Evolutionary conservation across 371 early-diverging fungal species (phyloP).

Genomic region (Vittaforma corneae): DNA sequence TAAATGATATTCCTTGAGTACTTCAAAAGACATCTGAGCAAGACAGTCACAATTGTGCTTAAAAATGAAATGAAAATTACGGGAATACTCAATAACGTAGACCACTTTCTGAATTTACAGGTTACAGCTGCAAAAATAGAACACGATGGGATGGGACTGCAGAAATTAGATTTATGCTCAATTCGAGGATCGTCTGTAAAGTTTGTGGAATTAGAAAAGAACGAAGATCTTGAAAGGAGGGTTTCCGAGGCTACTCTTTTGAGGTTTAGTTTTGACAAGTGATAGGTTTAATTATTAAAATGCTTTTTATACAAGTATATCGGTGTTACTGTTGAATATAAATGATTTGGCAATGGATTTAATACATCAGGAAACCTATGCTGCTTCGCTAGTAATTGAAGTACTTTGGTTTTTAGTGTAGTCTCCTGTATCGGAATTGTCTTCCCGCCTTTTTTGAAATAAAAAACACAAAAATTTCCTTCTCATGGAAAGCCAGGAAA

Average conservation of each 20-base stretch:
- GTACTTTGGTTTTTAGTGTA: no score
- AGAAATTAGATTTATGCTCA: slow-evolving; percentile 14
- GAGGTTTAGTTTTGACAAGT: slow-evolving; percentile 3
- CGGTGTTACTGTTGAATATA: no score
- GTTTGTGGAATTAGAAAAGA: slow-evolving; percentile 17
- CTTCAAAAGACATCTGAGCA: slow-evolving; percentile 87
- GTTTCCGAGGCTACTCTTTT: neutral
- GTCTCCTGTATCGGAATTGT: no score
- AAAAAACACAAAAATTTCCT: no score
- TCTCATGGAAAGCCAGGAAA: no score
- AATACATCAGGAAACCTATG: no score
- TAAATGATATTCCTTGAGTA: slow-evolving; percentile 90
- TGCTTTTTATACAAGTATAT: no score
- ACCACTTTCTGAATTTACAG: slow-evolving; percentile 91
- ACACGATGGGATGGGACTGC: slow-evolving; percentile 1
- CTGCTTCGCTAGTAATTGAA: no score
- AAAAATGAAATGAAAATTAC: slow-evolving; percentile 85
- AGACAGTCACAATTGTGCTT: slow-evolving; percentile 82
- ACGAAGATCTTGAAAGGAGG: slow-evolving; percentile 1
- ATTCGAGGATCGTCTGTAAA: slow-evolving; percentile 42
- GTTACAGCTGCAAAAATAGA: slow-evolving; percentile 66
- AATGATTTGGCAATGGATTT: no score
- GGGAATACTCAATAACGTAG: slow-evolving; percentile 87
- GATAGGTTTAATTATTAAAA: no score
- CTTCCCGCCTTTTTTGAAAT: no score